Evolutionary conservation across 2,329 filamentous ascomycete species (phyloP), one percentile per base, ranked within the genome.

Genomic region (Pyrenophora graminea): DNA sequence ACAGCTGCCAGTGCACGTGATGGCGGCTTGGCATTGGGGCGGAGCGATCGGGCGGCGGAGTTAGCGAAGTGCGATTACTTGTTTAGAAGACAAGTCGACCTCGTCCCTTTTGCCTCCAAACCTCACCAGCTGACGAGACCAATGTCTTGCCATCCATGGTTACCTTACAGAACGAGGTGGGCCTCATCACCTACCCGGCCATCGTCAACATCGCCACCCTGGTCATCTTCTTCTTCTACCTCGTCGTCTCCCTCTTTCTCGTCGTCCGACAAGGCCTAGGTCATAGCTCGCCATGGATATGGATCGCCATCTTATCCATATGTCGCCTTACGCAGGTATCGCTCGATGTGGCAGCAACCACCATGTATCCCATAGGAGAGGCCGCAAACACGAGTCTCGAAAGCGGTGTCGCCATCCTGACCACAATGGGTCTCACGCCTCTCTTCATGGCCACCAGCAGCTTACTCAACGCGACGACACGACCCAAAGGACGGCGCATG

Each of bases 401-500:
- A 39, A 66, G 58, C 23, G 69, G 68, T 40, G 69, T 72, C 27
- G 69, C 69, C 2, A 72, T 72, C 38, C 56, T 72, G n/a, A 72
- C 69, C 4, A 67, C 69, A 27, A 66, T 72, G 51, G 64, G 67
- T 2, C 59, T 72, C 42, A 71, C 69, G 23, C 68, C 69, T 12
- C 49, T 72, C 47, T 72, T 72, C 49, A 70, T 72, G 69, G 55
- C 67, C 4, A 72, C 69, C 6, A 58, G 63, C 47, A 68, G 64
- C 46, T 55, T 72, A 15, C 64, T 72, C 45, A 71, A 71, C 53
- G 56, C 66, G 5, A 72, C 68, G 1, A 62, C 64, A 4, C 55
- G 64, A 37, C 69, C 69, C 9, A 72, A 72, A 47, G 69, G 69
- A 37, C 59, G 69, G 25, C 65, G 68, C 37, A 72, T 72, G 69